Base-by-base conservation (phyloP, 352 stramenopile genomes). In the Pythium sukuiense region DNA sequence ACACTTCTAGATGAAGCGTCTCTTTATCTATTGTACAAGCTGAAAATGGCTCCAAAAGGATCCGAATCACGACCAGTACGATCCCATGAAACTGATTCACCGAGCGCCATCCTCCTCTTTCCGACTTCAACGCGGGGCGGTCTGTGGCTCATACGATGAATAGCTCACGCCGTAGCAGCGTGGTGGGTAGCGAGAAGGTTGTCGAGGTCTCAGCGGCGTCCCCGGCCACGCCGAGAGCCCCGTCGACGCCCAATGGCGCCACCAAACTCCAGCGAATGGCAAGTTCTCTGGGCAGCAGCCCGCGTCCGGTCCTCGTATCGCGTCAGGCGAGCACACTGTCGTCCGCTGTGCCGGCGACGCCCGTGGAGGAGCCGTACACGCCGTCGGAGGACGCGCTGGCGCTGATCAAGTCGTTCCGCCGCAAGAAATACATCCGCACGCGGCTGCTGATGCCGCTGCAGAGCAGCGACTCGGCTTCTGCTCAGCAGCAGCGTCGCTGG, bases 391-490 rank as follows among this genome's bases (percentile, higher is more conserved):
- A 50, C 20, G 59, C 60, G 7, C 43, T 56, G 49, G 55, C 60
- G 35, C 20, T 72, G 46, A 50, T 72, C 54, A 67, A 86, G 76
- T 79, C 63, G 26, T 81, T 86, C 55, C 73, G 76, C 14, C 70
- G 77, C 43, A 90, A 90, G 52, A 87, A 79, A 32, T 72, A 80
- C 49, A 63, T 80, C 7, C 75, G 67, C 33, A 70, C 79, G 45
- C 65, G 80, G 16, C 57, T 90, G 52, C 75, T 78, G 58, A 54
- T 67, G 53, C 81, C 79, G 20, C 61, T 90, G 2, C 67, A 73
- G 11, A 61, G 62, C 18, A 66, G 74, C 39, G 66, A 59, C 48
- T 53, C 65, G 14, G 18, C 66, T 58, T 43, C 58, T 55, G 60
- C 55, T 24, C 24, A 66, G 61, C 35, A 35, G 12, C 60, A 14